Percentiles rank a stretch among this genome's conserved stretches.
Conservation (phyloP, 805 yeast species). For the Kurtzmaniella fragi region DNA sequence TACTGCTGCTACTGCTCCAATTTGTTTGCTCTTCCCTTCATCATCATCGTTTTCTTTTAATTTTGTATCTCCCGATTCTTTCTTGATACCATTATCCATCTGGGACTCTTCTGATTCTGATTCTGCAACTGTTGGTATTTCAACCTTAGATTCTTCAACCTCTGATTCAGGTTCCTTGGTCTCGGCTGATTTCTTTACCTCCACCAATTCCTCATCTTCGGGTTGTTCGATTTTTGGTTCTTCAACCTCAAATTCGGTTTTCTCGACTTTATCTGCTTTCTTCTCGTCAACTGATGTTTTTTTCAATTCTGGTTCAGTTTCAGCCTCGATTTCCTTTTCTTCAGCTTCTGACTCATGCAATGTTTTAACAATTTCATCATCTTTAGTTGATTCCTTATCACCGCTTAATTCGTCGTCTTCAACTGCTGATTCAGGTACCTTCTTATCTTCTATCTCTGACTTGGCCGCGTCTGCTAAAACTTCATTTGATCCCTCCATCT, state of each 20-base stretch:
- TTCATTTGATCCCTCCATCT: not conserved
- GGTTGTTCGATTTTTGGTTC: not conserved
- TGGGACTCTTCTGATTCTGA: conserved; percentile 3
- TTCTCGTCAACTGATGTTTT: conserved; percentile 2
- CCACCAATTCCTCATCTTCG: conserved; percentile 40
- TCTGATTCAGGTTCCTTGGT: no score
- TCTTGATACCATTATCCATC: conserved; percentile 7
- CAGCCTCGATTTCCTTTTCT: not conserved
- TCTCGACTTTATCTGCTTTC: conserved; percentile 4
- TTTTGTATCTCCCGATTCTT: conserved; percentile 16
- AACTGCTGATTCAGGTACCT: not conserved
- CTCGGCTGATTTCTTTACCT: conserved; percentile 60
- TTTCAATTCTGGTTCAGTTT: conserved; percentile 1
- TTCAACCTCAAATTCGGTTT: conserved; percentile 3
- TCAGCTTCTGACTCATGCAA: not conserved
- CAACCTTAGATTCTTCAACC: conserved; percentile 4
- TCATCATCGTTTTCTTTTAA: not conserved
- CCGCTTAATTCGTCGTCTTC: no score
- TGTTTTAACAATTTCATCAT: not conserved
- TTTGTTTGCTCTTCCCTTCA: not conserved
- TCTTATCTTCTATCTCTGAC: not conserved
- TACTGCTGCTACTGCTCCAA: not conserved
- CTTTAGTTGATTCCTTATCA: no score
- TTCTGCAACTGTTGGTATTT: conserved; percentile 6
- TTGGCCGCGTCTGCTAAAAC: not conserved